These are phyloP conservation scores for Solanum arcanum DNA, from an alignment of 257 asterid genomes.

Conservation along the genomic window DNA sequence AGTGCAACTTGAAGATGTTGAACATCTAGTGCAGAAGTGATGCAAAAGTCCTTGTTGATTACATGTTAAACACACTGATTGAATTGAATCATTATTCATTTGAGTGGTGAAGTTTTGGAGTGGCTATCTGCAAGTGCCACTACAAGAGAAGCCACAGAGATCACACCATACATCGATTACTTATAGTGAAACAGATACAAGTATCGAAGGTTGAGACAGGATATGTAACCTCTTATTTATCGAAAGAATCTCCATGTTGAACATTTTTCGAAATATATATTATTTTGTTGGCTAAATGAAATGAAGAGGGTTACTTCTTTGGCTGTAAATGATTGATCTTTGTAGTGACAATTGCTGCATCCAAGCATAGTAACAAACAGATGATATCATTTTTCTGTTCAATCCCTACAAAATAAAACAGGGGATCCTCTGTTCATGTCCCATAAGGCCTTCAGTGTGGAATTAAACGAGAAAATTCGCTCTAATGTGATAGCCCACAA, in stretches of 20 bases:
- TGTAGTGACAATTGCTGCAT: neutral
- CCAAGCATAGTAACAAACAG: neutral
- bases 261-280: neutral
- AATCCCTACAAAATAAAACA: too few relatives aligned
- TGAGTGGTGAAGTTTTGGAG: neutral
- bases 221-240: neutral
- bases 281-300: neutral
- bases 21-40: conserved; percentile 53
- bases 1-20: conserved; percentile 63
- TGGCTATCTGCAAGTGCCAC: neutral
- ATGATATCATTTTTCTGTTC: too few relatives aligned
- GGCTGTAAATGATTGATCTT: neutral
- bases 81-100: neutral
- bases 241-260: neutral
- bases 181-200: neutral
- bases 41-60: neutral
- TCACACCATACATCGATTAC: neutral
- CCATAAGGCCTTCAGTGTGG: too few relatives aligned
- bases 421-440: too few relatives aligned
- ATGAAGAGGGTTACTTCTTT: neutral
- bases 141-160: neutral
- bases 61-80: neutral
- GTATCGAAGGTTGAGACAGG: neutral
- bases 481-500: too few relatives aligned
- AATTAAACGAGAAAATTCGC: neutral